Conservation (phyloP, 352 stramenopile species). For the Globisporangium ultimum region DNA sequence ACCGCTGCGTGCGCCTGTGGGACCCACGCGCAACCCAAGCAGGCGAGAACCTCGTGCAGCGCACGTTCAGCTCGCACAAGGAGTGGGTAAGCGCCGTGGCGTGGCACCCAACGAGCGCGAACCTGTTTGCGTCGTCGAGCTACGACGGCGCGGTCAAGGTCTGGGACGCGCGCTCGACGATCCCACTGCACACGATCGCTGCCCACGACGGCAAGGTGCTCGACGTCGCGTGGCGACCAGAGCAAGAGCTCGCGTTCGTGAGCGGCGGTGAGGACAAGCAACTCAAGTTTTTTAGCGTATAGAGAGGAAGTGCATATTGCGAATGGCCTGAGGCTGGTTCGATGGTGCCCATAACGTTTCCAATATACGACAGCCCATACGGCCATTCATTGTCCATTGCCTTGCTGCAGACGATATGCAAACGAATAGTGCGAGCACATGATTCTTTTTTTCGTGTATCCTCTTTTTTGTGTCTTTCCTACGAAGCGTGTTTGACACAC, state of each 20-base stretch:
- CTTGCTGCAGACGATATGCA: no score
- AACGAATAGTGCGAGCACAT: no score
- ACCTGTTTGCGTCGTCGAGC: slow-evolving; percentile 67
- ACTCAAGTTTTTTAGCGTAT: slow-evolving; percentile 84
- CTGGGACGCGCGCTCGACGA: slow-evolving; percentile 71
- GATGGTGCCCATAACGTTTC: no score
- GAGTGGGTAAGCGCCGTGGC: slow-evolving; percentile 78
- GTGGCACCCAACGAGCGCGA: slow-evolving; percentile 56
- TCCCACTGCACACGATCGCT: slow-evolving; percentile 72
- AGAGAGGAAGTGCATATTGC: slow-evolving; percentile 13
- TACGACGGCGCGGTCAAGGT: slow-evolving; percentile 83
- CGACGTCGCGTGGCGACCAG: slow-evolving; percentile 53
- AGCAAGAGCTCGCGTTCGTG: slow-evolving; percentile 48
- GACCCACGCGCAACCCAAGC: slow-evolving; percentile 65
- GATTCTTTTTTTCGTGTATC: no score
- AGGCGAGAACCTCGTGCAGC: slow-evolving; percentile 71
- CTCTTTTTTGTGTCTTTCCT: background rate
- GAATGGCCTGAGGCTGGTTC: no score
- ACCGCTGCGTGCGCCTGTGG: slow-evolving; percentile 81
- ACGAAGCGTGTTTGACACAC: no score
- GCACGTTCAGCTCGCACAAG: slow-evolving; percentile 82
- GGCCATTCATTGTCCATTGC: no score
- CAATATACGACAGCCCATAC: no score
- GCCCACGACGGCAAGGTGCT: slow-evolving; percentile 78
- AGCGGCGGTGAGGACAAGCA: slow-evolving; percentile 85